Conservation (phyloP, 257 asterid species). For the Lantana camara region DNA sequence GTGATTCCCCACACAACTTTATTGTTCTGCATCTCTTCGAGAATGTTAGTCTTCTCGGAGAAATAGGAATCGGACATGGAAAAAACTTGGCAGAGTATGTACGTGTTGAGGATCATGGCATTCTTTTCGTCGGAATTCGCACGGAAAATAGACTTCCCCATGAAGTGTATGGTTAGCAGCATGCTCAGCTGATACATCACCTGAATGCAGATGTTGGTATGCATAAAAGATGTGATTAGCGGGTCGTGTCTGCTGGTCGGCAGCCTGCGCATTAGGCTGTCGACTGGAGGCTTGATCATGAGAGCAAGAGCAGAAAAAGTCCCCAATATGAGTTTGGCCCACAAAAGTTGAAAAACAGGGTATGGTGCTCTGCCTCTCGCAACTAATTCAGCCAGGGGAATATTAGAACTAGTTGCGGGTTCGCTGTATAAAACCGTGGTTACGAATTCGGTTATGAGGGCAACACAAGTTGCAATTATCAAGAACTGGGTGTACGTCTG, state of each 20-base stretch:
- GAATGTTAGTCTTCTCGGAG: background rate
- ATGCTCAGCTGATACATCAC: conserved; percentile 16
- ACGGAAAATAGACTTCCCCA: conserved; percentile 18
- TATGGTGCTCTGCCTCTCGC: conserved; percentile 27
- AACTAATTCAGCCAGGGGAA: too few species aligned
- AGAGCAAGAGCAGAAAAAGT: conserved; percentile 25
- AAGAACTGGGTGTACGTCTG: conserved; percentile 29
- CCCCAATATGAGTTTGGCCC: conserved; percentile 27
- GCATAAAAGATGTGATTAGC: conserved; percentile 8
- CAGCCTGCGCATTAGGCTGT: conserved; percentile 20
- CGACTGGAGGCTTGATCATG: conserved; percentile 16
- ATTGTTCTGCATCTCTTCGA: conserved; percentile 22
- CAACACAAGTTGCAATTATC: conserved; percentile 29
- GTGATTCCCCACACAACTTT: conserved; percentile 26
- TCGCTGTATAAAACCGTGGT: background rate
- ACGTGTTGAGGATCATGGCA: conserved; percentile 25
- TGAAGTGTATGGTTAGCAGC: conserved; percentile 23
- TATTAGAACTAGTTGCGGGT: conserved; percentile 6
- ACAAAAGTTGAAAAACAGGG: conserved; percentile 30
- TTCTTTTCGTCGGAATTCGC: conserved; percentile 23
- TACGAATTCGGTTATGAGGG: conserved; percentile 23
- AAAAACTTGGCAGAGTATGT: conserved; percentile 31
- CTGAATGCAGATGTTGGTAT: conserved; percentile 3
- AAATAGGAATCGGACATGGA: conserved; percentile 18
- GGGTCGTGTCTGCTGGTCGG: conserved; percentile 12